Evolutionary conservation across 768 basidiomycete species (phyloP).

Genomic region (Termitomyces sp.): DNA sequence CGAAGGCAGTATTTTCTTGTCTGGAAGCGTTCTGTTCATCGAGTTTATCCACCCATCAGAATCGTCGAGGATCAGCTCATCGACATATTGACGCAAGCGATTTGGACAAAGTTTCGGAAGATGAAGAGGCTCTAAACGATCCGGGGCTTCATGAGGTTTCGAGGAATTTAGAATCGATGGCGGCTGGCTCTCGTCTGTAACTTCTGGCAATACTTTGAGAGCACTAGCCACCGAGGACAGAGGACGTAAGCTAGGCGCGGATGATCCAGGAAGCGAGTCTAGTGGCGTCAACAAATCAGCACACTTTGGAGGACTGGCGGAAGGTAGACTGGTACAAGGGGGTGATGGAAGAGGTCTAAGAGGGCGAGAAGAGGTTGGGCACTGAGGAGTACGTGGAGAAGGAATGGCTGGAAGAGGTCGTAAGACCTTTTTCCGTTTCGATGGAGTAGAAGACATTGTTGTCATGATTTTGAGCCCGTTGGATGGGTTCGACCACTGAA

Average conservation of each 20-base stretch:
- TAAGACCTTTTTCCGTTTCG: not conserved
- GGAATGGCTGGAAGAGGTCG: conserved; percentile 16
- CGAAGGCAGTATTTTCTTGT: not conserved
- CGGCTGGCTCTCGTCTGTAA: not conserved
- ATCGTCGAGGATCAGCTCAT: not conserved
- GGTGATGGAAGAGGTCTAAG: conserved; percentile 14
- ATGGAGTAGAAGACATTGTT: not conserved
- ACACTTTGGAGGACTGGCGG: not conserved
- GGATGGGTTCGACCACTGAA: not conserved
- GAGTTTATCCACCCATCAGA: not conserved
- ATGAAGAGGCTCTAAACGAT: not conserved
- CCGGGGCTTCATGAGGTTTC: not conserved
- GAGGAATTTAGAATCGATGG: not conserved
- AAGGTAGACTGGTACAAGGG: conserved; percentile 1
- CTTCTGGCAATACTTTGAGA: not conserved
- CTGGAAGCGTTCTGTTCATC: not conserved
- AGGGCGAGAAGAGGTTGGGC: conserved; percentile 6
- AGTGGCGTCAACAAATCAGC: not conserved
- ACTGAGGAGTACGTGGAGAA: not conserved
- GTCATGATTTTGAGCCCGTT: not conserved
- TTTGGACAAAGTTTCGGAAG: not conserved
- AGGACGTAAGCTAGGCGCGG: not conserved
- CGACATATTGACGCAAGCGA: not conserved
- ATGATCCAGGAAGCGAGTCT: not conserved
- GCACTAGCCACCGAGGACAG: not conserved